Conservation (phyloP, 2,329 filamentous ascomycete species). For the Dothistroma pini region DNA sequence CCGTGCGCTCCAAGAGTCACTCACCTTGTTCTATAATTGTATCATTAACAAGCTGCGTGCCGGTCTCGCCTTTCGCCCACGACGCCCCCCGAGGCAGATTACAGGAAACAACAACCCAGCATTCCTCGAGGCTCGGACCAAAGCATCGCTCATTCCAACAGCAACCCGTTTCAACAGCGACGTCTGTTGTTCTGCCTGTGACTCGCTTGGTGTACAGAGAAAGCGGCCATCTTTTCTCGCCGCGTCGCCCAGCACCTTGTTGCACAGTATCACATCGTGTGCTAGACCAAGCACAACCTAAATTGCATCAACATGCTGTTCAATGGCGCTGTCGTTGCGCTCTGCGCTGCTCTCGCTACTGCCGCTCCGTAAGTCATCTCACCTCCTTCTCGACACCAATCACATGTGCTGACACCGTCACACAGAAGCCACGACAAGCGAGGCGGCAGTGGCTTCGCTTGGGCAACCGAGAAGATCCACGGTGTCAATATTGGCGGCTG, state of each 20-base stretch:
- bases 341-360: slow-evolving; percentile 25
- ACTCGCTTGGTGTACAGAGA: neutral
- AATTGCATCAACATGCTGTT: slow-evolving; percentile 25
- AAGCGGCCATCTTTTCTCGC: neutral
- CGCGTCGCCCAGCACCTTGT: neutral
- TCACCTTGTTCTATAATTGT: slow-evolving; percentile 1
- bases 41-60: slow-evolving; percentile 4
- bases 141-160: slow-evolving; percentile 9
- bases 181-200: slow-evolving; percentile 8
- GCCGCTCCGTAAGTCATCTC: slow-evolving; percentile 27
- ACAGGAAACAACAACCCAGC: slow-evolving; percentile 12
- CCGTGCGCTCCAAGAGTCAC: neutral
- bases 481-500: slow-evolving; percentile 52
- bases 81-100: slow-evolving; percentile 7
- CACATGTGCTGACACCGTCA: slow-evolving; percentile 7
- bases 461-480: slow-evolving; percentile 49
- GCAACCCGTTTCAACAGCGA: slow-evolving; percentile 14
- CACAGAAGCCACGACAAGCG: slow-evolving; percentile 18
- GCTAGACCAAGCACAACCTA: neutral
- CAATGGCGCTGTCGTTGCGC: slow-evolving; percentile 23
- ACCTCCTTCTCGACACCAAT: neutral
- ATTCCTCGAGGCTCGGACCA: slow-evolving; percentile 8
- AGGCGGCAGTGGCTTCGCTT: slow-evolving; percentile 42
- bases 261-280: neutral
- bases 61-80: slow-evolving; percentile 9